Conservation (phyloP, 352 stramenopile species). For the Globisporangium recalcitrans region DNA sequence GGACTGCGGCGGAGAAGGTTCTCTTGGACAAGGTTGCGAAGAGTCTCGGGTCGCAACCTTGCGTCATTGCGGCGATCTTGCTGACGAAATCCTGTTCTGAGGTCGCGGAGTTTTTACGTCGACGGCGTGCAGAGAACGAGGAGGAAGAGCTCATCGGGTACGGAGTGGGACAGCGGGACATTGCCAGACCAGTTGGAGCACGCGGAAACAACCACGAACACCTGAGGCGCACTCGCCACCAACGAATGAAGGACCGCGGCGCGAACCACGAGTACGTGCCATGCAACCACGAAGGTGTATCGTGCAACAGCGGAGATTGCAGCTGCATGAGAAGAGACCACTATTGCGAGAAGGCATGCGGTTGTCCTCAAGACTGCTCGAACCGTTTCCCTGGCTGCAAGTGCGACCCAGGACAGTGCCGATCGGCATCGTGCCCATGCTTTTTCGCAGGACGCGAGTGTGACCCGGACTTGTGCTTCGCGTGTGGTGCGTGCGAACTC, state of each 20-base stretch:
- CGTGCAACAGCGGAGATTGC: conserved; percentile 62
- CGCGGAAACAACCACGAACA: conserved; percentile 66
- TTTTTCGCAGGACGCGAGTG: conserved; percentile 69
- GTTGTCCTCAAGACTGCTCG: conserved; percentile 56
- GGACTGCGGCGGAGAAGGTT: conserved; percentile 36
- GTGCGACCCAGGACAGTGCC: conserved; percentile 51
- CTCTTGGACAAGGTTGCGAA: conserved; percentile 39
- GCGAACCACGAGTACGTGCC: conserved; percentile 71
- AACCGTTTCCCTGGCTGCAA: conserved; percentile 75
- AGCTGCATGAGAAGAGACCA: conserved; percentile 80
- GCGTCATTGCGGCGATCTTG: conserved; percentile 35
- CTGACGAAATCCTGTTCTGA: conserved; percentile 38
- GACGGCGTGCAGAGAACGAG: background rate
- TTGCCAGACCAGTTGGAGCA: conserved; percentile 28
- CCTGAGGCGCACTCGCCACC: conserved; percentile 54
- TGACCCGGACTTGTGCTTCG: conserved; percentile 57
- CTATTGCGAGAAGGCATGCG: conserved; percentile 69
- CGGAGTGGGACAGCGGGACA: conserved; percentile 2
- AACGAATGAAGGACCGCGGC: conserved; percentile 79
- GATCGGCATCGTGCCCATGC: conserved; percentile 57
- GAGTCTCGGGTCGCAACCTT: conserved; percentile 35
- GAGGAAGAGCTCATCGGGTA: conserved; percentile 6
- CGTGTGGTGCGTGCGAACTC: conserved; percentile 64
- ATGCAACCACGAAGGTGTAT: conserved; percentile 47
- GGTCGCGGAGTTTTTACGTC: conserved; percentile 23